phyloP scores from a whole-genome alignment of 1,139 yeast species.

The Lizanozyma gosingica region DNA sequence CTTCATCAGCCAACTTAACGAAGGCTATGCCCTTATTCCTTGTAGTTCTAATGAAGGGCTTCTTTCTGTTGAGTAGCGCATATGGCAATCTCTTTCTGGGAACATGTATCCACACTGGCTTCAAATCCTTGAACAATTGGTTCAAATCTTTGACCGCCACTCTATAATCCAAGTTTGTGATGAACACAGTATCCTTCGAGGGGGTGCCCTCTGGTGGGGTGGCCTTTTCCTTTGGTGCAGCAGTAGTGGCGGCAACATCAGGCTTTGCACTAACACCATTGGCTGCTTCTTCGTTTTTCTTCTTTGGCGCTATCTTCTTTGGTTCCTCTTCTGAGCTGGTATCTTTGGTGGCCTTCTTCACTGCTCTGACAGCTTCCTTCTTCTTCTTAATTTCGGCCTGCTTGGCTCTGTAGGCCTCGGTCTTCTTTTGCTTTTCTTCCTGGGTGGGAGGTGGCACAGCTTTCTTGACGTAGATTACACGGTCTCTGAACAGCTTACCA shows the following conservation, averaged over 20 bases:
- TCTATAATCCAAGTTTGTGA: conserved; percentile 48
- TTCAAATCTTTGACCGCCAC: conserved; percentile 36
- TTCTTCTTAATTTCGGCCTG: conserved; percentile 20
- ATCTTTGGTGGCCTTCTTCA: conserved; percentile 10
- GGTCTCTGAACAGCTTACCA: conserved; percentile 37
- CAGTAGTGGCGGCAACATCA: conserved; percentile 5
- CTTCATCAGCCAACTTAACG: conserved; percentile 42
- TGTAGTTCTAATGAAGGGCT: conserved; percentile 28
- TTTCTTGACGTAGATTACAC: conserved; percentile 40
- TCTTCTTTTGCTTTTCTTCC: conserved; percentile 33
- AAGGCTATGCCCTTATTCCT: conserved; percentile 60
- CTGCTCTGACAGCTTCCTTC: conserved; percentile 14
- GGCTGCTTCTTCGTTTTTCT: conserved; percentile 3
- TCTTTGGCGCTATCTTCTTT: conserved; percentile 5
- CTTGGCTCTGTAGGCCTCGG: conserved; percentile 30
- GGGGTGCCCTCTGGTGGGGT: conserved; percentile 46
- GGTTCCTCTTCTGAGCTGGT: conserved; percentile 4
- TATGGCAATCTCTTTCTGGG: conserved; percentile 42
- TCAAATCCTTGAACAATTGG: conserved; percentile 35
- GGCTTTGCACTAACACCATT: conserved; percentile 5
- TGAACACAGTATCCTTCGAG: conserved; percentile 46
- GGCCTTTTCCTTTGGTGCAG: conserved; percentile 16
- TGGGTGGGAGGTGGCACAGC: conserved; percentile 47
- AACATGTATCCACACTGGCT: conserved; percentile 49
- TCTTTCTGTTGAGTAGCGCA: conserved; percentile 28